These are phyloP conservation scores for Vickermania spadyakhi DNA, from an alignment of 208 protist species.

Conservation along the genomic window DNA sequence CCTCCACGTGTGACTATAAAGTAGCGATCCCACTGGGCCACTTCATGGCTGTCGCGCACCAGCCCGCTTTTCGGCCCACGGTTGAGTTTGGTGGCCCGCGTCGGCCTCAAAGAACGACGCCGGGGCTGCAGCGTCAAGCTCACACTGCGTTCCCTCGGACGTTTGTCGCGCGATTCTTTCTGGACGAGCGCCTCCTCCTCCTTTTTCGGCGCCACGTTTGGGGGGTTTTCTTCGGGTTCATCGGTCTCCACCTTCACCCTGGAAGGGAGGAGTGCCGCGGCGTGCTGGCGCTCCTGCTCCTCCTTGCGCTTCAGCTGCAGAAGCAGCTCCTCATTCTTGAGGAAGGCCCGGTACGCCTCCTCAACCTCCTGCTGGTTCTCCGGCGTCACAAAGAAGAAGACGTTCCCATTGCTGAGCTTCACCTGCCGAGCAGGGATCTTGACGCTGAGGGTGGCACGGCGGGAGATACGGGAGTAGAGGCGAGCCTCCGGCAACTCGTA, in stretches of 20 bases:
- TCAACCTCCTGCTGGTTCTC: conserved; percentile 47
- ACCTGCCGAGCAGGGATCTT: conserved; percentile 44
- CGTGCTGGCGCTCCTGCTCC: background rate
- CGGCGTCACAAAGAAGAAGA: conserved; percentile 49
- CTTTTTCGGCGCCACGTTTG: background rate
- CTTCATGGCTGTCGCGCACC: conserved; percentile 40
- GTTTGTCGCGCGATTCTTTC: no score
- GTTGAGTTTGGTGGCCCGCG: no score
- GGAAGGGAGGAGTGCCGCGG: background rate
- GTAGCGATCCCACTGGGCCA: conserved; percentile 41
- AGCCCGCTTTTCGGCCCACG: conserved; percentile 7
- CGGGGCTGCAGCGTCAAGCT: no score
- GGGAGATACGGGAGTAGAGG: conserved; percentile 30
- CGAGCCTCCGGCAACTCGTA: conserved; percentile 41
- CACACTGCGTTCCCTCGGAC: no score
- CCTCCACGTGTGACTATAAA: conserved; percentile 63
- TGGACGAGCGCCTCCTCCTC: background rate
- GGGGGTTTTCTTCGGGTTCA: background rate
- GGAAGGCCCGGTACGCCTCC: conserved; percentile 42
- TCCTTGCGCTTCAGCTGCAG: conserved; percentile 2
- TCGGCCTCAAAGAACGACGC: no score
- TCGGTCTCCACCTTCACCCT: background rate
- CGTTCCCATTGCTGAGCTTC: conserved; percentile 16
- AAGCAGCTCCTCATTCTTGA: conserved; percentile 36
- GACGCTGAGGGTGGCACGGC: conserved; percentile 43